These are phyloP conservation scores for Elaeis guineensis DNA, from an alignment of 176 grass and related monocot species.

Conservation along the genomic window DNA sequence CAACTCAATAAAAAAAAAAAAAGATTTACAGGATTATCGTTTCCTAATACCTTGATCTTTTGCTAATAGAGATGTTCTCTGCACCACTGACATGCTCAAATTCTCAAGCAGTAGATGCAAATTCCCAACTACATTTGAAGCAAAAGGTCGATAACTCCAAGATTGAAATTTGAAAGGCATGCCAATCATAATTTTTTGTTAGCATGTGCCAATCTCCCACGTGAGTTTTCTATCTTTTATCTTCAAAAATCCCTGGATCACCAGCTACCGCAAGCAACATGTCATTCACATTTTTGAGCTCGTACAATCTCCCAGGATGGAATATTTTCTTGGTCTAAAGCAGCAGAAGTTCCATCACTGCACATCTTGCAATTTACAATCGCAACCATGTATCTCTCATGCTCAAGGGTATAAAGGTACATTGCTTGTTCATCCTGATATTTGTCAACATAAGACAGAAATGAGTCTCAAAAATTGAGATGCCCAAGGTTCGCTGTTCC, in stretches of 20 bases:
- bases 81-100: too few species aligned
- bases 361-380: constrained; percentile 55
- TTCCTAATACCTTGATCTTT: too few species aligned
- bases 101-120: too few species aligned
- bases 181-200: too few species aligned
- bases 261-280: background rate
- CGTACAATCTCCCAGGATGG: constrained; percentile 59
- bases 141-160: too few species aligned
- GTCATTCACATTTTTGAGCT: constrained; percentile 68
- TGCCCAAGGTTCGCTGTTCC: too few species aligned
- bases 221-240: background rate
- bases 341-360: background rate
- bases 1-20: too few species aligned
- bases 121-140: too few species aligned
- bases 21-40: too few species aligned
- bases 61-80: too few species aligned
- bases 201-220: too few species aligned
- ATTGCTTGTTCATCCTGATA: constrained; percentile 82
- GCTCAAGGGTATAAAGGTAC: constrained; percentile 76
- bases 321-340: constrained; percentile 11
- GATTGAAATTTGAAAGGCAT: too few species aligned
- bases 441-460: constrained; percentile 17
- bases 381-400: constrained; percentile 57
- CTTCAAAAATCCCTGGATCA: background rate
- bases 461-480: background rate